These are phyloP conservation scores for Nakazawaea molendinolei DNA, from an alignment of 805 yeast species.

Conservation along the genomic window DNA sequence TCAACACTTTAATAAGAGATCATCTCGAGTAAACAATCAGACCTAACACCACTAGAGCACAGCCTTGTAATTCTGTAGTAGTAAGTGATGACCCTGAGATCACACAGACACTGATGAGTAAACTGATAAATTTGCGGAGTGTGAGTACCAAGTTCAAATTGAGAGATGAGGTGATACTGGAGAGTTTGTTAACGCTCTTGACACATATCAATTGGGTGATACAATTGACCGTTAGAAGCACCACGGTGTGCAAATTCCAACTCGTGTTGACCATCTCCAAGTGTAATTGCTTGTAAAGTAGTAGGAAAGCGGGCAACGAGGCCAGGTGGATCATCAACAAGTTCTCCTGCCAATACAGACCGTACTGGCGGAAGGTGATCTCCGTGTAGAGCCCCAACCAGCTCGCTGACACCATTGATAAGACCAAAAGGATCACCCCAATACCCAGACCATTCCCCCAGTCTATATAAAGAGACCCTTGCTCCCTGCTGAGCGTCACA, in stretches of 20 bases:
- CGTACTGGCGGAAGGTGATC: constrained; percentile 38
- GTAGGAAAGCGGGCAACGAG: constrained; percentile 45
- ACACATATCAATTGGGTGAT: constrained; percentile 57
- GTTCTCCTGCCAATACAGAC: constrained; percentile 59
- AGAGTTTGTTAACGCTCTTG: constrained; percentile 58
- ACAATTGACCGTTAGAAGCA: constrained; percentile 34
- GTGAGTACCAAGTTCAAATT: constrained; percentile 56
- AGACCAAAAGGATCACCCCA: constrained; percentile 35
- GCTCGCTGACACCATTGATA: constrained; percentile 47
- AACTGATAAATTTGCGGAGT: constrained; percentile 54
- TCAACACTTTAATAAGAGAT: too few species aligned
- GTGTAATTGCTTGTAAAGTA: constrained; percentile 14
- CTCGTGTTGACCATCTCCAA: neutral
- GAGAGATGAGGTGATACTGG: constrained; percentile 51
- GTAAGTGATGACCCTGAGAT: constrained; percentile 31
- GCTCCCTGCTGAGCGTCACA: constrained; percentile 22
- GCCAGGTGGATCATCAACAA: constrained; percentile 55
- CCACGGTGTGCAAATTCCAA: constrained; percentile 4
- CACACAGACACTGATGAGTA: constrained; percentile 53
- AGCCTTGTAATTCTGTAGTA: constrained; percentile 37
- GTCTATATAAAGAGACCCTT: neutral
- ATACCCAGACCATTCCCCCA: constrained; percentile 7
- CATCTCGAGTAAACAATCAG: constrained; percentile 44
- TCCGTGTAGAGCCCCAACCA: constrained; percentile 56
- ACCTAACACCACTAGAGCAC: constrained; percentile 46